These are phyloP conservation scores for Lindgomyces ingoldianus DNA, from an alignment of 495 filamentous ascomycete genomes.

Conservation along the genomic window DNA sequence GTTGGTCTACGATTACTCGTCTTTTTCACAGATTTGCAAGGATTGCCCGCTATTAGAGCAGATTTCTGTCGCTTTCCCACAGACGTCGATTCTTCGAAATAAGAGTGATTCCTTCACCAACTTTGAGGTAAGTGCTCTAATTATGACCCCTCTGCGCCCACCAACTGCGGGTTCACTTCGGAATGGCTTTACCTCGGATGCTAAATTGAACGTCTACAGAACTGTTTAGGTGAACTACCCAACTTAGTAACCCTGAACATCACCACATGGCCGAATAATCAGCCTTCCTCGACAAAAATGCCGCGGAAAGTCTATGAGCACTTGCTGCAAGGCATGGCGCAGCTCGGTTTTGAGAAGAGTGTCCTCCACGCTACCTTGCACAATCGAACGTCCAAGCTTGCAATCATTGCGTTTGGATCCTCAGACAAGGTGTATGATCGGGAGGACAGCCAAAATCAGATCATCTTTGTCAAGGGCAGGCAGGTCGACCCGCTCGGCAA, in stretches of 20 bases:
- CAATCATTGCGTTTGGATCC: constrained; percentile 45
- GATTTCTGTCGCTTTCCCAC: constrained; percentile 42
- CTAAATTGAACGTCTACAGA: constrained; percentile 33
- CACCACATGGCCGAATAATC: constrained; percentile 46
- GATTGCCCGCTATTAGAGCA: constrained; percentile 42
- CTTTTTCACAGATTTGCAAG: constrained; percentile 44
- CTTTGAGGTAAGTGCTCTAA: constrained; percentile 37
- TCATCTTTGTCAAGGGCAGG: constrained; percentile 44
- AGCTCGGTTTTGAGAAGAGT: constrained; percentile 36
- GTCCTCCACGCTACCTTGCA: constrained; percentile 8
- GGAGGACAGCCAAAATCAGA: constrained; percentile 44
- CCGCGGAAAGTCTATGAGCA: constrained; percentile 43
- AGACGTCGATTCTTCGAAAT: constrained; percentile 35
- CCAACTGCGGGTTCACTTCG: neutral
- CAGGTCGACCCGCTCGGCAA: constrained; percentile 40
- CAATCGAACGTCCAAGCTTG: constrained; percentile 36
- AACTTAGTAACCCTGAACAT: constrained; percentile 45
- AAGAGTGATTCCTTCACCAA: constrained; percentile 37
- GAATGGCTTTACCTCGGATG: constrained; percentile 23
- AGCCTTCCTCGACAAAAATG: constrained; percentile 39
- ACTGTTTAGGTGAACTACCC: constrained; percentile 35
- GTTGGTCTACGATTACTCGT: constrained; percentile 39
- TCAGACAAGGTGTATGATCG: constrained; percentile 47
- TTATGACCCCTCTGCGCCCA: neutral
- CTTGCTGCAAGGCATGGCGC: constrained; percentile 41